Evolutionary conservation across 148 eudicot species (phyloP).

Genomic region (Silene latifolia): DNA sequence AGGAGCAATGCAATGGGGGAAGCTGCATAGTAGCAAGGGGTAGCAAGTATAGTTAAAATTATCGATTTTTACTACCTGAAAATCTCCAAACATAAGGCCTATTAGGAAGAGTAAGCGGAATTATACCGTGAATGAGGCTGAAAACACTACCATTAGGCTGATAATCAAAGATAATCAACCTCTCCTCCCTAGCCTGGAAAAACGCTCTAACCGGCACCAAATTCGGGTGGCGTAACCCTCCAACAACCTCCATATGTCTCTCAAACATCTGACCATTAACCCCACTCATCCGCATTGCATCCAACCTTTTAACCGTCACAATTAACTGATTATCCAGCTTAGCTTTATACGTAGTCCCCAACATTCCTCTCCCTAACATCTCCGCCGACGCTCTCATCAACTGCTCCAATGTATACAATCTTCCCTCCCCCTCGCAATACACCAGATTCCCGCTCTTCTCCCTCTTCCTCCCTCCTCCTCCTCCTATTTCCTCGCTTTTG

Average conservation of each 20-base stretch:
- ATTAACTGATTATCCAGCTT: constrained; percentile 54
- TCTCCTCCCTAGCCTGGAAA: constrained; percentile 73
- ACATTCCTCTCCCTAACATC: constrained; percentile 73
- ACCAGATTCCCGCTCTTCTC: constrained; percentile 46
- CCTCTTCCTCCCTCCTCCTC: constrained; percentile 26
- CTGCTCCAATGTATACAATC: constrained; percentile 53
- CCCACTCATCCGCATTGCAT: constrained; percentile 51
- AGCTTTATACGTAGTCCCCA: constrained; percentile 86
- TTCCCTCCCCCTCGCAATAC: constrained; percentile 52
- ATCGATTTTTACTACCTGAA: too few species aligned
- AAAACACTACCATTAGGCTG: constrained; percentile 87
- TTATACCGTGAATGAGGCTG: constrained; percentile 75
- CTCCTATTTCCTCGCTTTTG: neutral
- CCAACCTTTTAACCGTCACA: constrained; percentile 75
- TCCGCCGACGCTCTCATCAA: constrained; percentile 91
- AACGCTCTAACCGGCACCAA: constrained; percentile 76
- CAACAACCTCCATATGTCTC: constrained; percentile 60
- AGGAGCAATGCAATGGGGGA: too few species aligned
- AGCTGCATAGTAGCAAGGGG: too few species aligned
- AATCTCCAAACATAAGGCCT: too few species aligned
- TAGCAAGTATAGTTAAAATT: too few species aligned
- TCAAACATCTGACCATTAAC: constrained; percentile 51
- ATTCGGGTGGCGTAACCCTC: constrained; percentile 72
- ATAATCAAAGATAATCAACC: constrained; percentile 68
- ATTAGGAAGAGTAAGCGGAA: neutral